Evolutionary conservation across 495 filamentous ascomycete species (phyloP), one percentile per base, ranked within the genome.

Genomic region (Cairneyella variabilis): DNA sequence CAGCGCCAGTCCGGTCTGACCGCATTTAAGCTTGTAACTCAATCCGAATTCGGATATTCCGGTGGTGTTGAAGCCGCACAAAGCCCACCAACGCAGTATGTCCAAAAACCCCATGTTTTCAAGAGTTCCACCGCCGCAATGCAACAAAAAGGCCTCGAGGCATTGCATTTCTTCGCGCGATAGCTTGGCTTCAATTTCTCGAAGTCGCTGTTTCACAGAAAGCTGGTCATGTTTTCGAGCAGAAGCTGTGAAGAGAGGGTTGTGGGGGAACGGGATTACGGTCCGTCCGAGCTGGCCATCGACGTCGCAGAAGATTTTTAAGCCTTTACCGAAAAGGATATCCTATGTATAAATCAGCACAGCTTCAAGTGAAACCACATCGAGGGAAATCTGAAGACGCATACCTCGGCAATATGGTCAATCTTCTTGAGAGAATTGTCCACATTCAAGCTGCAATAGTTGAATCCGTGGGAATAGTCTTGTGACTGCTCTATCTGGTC

Each of bases 1-100:
- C 17, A 62, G 54, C 0, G 65, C 64, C 20, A 70, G 63, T 1
- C 46, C 49, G 14, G 65, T 64, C 30, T 68, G 65, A 3, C 67
- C 67, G 9, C 51, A 51, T 18, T 53, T 54, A 43, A 70, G 53
- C 37, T 66, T 65, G 55, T 63, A 70, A 0, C 51, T 58, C 3
- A 54, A 42, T 23, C 30, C 25, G 27, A 32, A 34, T 4, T 28
- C 45, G 7, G 34, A 32, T 11, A 23, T 32, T 4, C 45, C 45
- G 14, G 30, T 5, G 26, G n/a, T 32, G 0, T 23, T 12, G 17
- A 32, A 48, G 12, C 25, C 45, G 26, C 25, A 30, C 5, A 48
- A 25, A 1, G 45, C 45, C 45, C 45, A 48, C 45, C 45, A 48
- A 17, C 34, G 45, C 12, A 48, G 45, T 4, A 48, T 32, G 16